Evolutionary conservation across 495 filamentous ascomycete genomes (phyloP).

Genomic region (Xylona heveae): DNA sequence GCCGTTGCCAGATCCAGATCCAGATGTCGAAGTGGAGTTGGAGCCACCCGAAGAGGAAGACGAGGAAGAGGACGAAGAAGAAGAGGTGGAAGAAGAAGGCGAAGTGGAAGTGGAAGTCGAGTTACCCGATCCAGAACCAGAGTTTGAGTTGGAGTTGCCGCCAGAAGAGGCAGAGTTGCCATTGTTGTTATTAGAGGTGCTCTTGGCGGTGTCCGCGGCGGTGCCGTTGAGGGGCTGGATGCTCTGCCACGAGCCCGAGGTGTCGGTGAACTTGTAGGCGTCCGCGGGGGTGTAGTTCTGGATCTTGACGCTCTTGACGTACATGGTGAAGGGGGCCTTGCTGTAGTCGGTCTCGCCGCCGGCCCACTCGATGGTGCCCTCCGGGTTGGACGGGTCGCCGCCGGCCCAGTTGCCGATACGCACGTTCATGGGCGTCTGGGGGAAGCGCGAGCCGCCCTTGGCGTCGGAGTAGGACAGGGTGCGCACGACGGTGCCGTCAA

Average conservation of each 20-base stretch:
- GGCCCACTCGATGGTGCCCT: constrained; percentile 51
- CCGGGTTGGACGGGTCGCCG: constrained; percentile 43
- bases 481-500: constrained; percentile 48
- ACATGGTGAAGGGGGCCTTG: constrained; percentile 55
- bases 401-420: constrained; percentile 76
- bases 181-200: too few relatives aligned
- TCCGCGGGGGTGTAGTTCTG: constrained; percentile 47
- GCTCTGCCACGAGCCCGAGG: constrained; percentile 26
- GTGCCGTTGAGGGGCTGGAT: too few relatives aligned
- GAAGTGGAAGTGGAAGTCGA: constrained; percentile 19
- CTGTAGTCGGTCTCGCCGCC: constrained; percentile 55
- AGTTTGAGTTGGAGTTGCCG: too few relatives aligned
- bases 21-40: constrained; percentile 9
- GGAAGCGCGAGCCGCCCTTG: constrained; percentile 42
- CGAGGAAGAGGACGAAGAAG: constrained; percentile 11
- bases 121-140: too few relatives aligned
- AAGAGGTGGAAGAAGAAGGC: constrained; percentile 10
- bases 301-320: constrained; percentile 40
- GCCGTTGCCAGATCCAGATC: too few relatives aligned
- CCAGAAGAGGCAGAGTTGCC: too few relatives aligned
- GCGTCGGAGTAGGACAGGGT: constrained; percentile 42
- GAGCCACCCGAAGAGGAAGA: constrained; percentile 12
- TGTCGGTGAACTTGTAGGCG: constrained; percentile 47
- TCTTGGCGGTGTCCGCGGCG: too few relatives aligned
- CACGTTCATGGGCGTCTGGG: constrained; percentile 72